phyloP scores from a whole-genome alignment of 2,329 filamentous ascomycete genomes.

The Colletotrichum gigasporum region DNA sequence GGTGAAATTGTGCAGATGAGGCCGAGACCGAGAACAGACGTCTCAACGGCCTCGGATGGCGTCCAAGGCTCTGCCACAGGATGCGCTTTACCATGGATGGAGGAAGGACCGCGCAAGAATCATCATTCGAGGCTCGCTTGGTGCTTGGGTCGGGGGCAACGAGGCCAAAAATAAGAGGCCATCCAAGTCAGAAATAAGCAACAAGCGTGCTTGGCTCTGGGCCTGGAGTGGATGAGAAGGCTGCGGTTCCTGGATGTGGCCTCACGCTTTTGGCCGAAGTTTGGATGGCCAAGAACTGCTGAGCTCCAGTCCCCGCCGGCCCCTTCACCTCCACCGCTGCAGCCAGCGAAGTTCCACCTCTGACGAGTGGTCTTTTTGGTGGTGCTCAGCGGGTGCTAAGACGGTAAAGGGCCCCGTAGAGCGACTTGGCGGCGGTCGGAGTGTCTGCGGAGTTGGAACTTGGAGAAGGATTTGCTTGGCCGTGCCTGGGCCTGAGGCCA shows the following conservation, averaged over 20 bases:
- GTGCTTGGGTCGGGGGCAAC: neutral
- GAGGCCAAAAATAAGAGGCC: neutral
- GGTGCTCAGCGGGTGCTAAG: neutral
- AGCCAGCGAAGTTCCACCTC: no score
- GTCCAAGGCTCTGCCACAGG: no score
- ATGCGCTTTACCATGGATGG: neutral
- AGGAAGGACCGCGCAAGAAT: neutral
- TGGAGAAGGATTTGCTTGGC: neutral
- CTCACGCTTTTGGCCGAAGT: neutral
- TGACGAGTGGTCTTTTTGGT: neutral
- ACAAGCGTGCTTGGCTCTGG: neutral
- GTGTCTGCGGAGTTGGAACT: neutral
- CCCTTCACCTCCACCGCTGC: no score
- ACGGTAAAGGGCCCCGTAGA: neutral
- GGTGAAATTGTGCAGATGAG: neutral
- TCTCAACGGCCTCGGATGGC: neutral
- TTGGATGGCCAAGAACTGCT: neutral
- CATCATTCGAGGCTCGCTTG: neutral
- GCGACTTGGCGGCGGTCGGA: neutral
- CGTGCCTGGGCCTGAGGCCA: neutral
- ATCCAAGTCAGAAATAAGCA: slow-evolving; percentile 8
- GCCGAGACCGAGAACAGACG: slow-evolving; percentile 10
- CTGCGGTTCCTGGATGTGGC: neutral
- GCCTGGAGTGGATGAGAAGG: neutral
- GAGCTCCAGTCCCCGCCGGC: no score